Percentiles rank a stretch among this genome's conserved stretches.
Conservation (phyloP, 352 stramenopile species). For the Phytopythium sindhum region DNA sequence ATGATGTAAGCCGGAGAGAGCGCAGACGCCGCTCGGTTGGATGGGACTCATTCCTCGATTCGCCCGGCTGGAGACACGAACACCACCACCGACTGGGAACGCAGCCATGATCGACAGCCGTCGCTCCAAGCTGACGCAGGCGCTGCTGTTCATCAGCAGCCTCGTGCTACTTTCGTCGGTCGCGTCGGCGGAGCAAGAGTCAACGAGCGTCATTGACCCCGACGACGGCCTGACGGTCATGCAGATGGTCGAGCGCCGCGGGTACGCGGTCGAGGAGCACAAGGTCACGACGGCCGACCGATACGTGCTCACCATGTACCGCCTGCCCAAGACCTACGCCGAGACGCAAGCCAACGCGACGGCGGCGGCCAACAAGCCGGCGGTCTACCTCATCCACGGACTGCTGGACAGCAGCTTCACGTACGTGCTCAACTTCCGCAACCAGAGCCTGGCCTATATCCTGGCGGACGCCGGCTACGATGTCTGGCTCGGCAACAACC, state of each 20-base stretch:
- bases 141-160: conserved; percentile 2
- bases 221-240: conserved; percentile 45
- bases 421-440: conserved; percentile 56
- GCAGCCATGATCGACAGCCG: neutral
- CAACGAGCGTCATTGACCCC: conserved; percentile 30
- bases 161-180: conserved; percentile 8
- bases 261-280: conserved; percentile 55
- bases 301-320: conserved; percentile 70
- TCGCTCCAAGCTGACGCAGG: neutral
- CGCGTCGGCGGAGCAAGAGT: conserved; percentile 11
- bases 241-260: conserved; percentile 41
- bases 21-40: neutral
- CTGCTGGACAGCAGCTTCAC: conserved; percentile 64
- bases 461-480: conserved; percentile 59
- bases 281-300: conserved; percentile 49
- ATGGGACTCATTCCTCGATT: neutral
- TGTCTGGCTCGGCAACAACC: conserved; percentile 71
- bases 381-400: conserved; percentile 59
- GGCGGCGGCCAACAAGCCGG: conserved; percentile 36
- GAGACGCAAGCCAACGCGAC: conserved; percentile 33
- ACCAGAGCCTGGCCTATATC: conserved; percentile 56
- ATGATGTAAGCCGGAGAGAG: neutral
- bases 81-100: neutral
- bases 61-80: neutral
- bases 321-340: conserved; percentile 47